A percentile compares a stretch with the other conserved stretches of the same genome.
Evolutionary conservation across 495 filamentous ascomycete genomes (phyloP).

Genomic region (Penicillium atrosanguineum): DNA sequence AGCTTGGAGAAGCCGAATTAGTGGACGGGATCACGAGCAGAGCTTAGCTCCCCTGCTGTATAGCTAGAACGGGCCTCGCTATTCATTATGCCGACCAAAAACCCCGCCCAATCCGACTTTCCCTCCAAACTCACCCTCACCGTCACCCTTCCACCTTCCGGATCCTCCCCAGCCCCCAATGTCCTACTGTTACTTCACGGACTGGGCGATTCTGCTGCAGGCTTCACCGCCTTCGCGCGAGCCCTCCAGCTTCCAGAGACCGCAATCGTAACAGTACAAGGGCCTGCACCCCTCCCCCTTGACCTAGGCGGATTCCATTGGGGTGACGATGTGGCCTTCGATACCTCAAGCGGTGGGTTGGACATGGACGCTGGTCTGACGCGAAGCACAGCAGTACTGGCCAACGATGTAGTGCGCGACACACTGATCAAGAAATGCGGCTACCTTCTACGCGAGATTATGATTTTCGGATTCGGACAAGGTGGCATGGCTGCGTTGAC

Average conservation of each 20-base stretch:
- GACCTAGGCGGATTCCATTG: constrained; percentile 81
- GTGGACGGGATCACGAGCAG: not conserved
- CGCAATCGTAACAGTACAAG: constrained; percentile 71
- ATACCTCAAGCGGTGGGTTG: constrained; percentile 57
- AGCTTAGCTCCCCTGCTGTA: too few species aligned
- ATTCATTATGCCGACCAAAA: constrained; percentile 35
- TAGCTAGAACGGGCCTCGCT: not conserved
- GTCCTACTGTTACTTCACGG: constrained; percentile 89
- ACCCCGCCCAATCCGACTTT: constrained; percentile 49
- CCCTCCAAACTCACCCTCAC: constrained; percentile 44
- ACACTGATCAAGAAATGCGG: constrained; percentile 66
- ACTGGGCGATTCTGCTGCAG: constrained; percentile 70
- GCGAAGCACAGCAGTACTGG: constrained; percentile 47
- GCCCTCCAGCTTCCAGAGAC: constrained; percentile 80
- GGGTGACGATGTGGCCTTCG: constrained; percentile 83
- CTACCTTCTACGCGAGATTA: constrained; percentile 64
- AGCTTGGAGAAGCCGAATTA: not conserved
- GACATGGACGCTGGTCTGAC: constrained; percentile 79
- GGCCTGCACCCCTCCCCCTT: constrained; percentile 68
- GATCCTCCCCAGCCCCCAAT: constrained; percentile 51
- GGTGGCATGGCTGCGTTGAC: constrained; percentile 77
- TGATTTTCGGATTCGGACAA: constrained; percentile 85
- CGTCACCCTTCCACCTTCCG: constrained; percentile 40
- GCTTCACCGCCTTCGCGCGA: constrained; percentile 71
- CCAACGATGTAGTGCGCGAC: constrained; percentile 56